Evolutionary conservation across 345 rosid species (phyloP).

Genomic region (Diplotaxis tenuifolia): DNA sequence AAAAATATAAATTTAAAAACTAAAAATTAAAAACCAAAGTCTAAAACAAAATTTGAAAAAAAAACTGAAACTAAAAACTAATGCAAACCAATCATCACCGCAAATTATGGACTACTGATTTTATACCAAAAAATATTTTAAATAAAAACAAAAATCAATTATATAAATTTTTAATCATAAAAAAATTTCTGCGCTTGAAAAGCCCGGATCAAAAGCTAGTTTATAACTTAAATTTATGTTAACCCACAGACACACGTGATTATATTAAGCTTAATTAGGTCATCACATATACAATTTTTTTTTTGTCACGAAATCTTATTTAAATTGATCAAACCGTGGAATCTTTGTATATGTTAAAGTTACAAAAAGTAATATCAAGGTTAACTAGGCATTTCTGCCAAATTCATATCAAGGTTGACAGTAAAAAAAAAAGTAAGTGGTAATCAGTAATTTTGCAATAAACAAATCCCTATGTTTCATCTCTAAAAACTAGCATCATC

Average conservation of each 20-base stretch:
- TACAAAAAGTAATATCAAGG: not conserved
- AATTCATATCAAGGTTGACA: not conserved
- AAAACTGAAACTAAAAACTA: no score
- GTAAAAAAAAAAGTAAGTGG: not conserved
- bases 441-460: not conserved
- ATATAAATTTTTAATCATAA: no score
- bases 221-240: no score
- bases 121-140: no score
- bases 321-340: not conserved
- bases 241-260: not conserved
- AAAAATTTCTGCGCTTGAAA: no score
- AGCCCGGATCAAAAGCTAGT: no score
- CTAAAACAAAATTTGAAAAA: no score
- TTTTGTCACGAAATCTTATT: not conserved
- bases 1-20: no score
- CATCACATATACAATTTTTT: not conserved
- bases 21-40: no score
- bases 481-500: conserved; percentile 37
- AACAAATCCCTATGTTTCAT: conserved; percentile 9
- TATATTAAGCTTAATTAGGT: not conserved
- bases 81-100: no score
- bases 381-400: not conserved
- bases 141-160: no score
- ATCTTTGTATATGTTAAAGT: not conserved
- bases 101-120: no score